Conservation (phyloP, 352 stramenopile genomes). For the Thalassiosira mediterranea region DNA sequence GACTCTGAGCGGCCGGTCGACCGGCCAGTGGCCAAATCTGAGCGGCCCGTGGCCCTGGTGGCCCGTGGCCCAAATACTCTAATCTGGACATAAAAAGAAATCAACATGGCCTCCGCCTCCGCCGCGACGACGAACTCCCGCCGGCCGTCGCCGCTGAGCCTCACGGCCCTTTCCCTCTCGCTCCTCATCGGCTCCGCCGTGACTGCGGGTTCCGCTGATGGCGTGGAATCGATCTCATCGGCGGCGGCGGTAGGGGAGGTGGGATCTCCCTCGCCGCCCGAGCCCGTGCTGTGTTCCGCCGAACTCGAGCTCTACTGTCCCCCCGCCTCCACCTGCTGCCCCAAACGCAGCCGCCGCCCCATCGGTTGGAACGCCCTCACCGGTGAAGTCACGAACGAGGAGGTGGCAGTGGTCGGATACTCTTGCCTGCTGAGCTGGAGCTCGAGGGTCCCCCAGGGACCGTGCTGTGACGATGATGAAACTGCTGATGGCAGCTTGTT, state of each 20-base stretch:
- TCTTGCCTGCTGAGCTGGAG: slow-evolving; percentile 19
- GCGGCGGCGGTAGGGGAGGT: neutral
- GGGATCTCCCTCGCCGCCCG: too few relatives aligned
- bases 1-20: too few relatives aligned
- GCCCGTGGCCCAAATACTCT: too few relatives aligned
- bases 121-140: too few relatives aligned
- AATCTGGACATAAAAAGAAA: too few relatives aligned
- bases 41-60: too few relatives aligned
- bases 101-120: too few relatives aligned
- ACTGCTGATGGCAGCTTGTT: neutral
- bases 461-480: slow-evolving; percentile 6
- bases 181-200: too few relatives aligned
- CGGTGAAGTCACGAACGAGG: neutral
- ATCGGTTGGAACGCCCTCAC: neutral
- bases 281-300: slow-evolving; percentile 15
- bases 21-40: too few relatives aligned
- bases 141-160: too few relatives aligned
- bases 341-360: neutral
- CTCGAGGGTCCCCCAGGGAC: neutral
- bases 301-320: slow-evolving; percentile 22
- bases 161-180: too few relatives aligned
- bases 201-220: neutral
- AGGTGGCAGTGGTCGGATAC: slow-evolving; percentile 5
- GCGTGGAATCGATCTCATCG: neutral
- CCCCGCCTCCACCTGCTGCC: slow-evolving; percentile 28